Conservation (phyloP, 2,329 filamentous ascomycete genomes). For the Pyrenochaeta sp. region DNA sequence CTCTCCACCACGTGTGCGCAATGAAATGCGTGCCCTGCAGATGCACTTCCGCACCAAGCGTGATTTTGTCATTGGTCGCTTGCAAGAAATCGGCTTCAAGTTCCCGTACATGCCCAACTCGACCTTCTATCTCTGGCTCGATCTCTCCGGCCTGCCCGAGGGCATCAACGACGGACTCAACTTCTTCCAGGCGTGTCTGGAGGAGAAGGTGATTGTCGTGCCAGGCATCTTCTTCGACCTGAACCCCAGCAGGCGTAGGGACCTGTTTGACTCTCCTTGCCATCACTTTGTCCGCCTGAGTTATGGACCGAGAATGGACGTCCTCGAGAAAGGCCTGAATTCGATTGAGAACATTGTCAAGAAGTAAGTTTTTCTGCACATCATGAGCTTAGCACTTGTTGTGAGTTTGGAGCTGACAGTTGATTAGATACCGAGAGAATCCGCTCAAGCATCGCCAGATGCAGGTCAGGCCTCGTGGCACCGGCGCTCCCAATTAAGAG, state of each 20-base stretch:
- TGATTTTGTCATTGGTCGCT: slow-evolving; percentile 83
- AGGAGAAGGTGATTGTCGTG: slow-evolving; percentile 95
- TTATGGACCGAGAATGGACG: slow-evolving; percentile 53
- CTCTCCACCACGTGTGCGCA: slow-evolving; percentile 80
- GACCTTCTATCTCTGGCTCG: slow-evolving; percentile 92
- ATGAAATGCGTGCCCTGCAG: slow-evolving; percentile 91
- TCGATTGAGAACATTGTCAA: slow-evolving; percentile 51
- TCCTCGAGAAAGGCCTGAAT: slow-evolving; percentile 51
- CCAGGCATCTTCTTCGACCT: slow-evolving; percentile 98
- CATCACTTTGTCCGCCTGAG: slow-evolving; percentile 64
- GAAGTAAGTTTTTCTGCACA: slow-evolving; percentile 41
- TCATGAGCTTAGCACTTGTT: no score
- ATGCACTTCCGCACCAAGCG: slow-evolving; percentile 91
- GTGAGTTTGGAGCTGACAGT: not conserved
- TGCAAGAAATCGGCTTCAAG: slow-evolving; percentile 85
- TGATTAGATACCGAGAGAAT: slow-evolving; percentile 17
- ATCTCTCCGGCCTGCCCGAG: slow-evolving; percentile 71
- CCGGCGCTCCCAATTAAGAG: slow-evolving; percentile 6
- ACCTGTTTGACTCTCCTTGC: slow-evolving; percentile 93
- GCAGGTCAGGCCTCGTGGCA: slow-evolving; percentile 20
- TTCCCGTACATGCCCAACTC: slow-evolving; percentile 83
- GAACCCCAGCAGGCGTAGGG: slow-evolving; percentile 87
- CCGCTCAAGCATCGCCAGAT: slow-evolving; percentile 20
- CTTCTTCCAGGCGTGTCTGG: slow-evolving; percentile 93
- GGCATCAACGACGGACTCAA: slow-evolving; percentile 91